Percentiles rank a stretch among this genome's conserved stretches.
These are phyloP conservation scores for Rhodotorula mucilaginosa DNA, from an alignment of 1,284 basidiomycete genomes.

Conservation along the genomic window DNA sequence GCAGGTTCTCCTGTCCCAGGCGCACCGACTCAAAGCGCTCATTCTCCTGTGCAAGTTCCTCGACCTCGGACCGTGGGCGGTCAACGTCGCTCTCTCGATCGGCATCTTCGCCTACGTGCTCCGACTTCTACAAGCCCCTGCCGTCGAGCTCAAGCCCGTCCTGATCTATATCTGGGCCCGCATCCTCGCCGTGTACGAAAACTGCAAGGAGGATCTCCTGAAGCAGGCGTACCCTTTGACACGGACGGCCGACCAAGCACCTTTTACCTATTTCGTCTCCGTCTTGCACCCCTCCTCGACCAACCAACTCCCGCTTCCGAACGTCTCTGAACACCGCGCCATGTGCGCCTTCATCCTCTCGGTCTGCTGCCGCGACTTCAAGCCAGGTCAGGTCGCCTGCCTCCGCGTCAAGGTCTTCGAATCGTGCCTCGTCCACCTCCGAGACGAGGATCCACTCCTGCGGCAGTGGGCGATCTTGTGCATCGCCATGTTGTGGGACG, in stretches of 20 bases:
- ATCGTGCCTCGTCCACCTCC: conserved; percentile 76
- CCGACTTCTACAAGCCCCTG: conserved; percentile 90
- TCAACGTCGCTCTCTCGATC: conserved; percentile 93
- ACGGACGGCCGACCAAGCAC: conserved; percentile 33
- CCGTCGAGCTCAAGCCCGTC: conserved; percentile 92
- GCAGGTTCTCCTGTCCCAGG: conserved; percentile 93
- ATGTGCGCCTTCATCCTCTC: conserved; percentile 98
- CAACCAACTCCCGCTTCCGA: conserved; percentile 64
- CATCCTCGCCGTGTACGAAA: conserved; percentile 90
- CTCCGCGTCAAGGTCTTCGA: conserved; percentile 80
- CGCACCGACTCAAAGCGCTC: conserved; percentile 89
- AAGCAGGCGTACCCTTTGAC: conserved; percentile 59
- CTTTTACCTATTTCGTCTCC: conserved; percentile 75
- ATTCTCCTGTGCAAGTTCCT: conserved; percentile 97
- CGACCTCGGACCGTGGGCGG: conserved; percentile 97
- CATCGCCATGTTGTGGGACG: conserved; percentile 93
- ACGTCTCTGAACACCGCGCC: conserved; percentile 92
- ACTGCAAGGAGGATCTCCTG: conserved; percentile 85
- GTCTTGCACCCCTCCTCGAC: conserved; percentile 62
- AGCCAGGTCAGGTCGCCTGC: conserved; percentile 81
- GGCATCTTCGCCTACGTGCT: conserved; percentile 99
- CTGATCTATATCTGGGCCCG: conserved; percentile 99
- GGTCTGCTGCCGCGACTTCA: conserved; percentile 85
- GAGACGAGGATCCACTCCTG: conserved; percentile 80
- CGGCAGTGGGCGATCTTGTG: conserved; percentile 93